Base-by-base conservation (phyloP, 371 early-diverging fungal species). In the Syncephalastrum monosporum region DNA sequence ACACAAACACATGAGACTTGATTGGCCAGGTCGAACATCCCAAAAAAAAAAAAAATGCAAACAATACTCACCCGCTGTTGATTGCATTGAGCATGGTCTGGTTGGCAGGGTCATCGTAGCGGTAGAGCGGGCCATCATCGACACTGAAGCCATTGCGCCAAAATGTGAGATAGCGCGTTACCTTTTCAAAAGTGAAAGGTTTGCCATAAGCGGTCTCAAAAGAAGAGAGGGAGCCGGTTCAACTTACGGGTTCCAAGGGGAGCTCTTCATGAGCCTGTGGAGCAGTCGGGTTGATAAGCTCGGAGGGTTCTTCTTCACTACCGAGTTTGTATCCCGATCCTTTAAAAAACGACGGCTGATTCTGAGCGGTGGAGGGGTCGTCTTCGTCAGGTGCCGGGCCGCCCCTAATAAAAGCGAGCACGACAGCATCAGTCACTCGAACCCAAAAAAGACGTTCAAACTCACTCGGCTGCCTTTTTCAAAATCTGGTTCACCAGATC, bases 71-170 rank as follows among this genome's bases (percentile, higher is more conserved):
- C 91, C 95, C 98, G 54, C 83, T 85, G 55, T 94, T 90, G 57
- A 98, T 93, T 12, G 90, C 85, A 47, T 83, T 75, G 63, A 98
- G 72, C 61, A 93, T 82, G 59, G 89, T 87, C 63, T 90, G 82
- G 72, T 91, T 95, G 47, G 81, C 86, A 12, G 97, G 97, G 63
- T 94, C 94, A 45, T 89, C 84, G 60, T 92, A 94, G 43, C 79
- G 71, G 62, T 87, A 75, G 46, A 98, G 71, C 0, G 92, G 92
- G 0, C 98, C 98, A 63, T 97, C 96, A 42, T 93, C 97, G 53
- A 98, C 83, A 56, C 90, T 93, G 65, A 97, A 97, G 29, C 98
- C 98, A 65, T 97, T 88, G 50, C 89, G 81, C 96, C 97, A 98
- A 61, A 98, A 96, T 4, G 94, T 96, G 58, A 98, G 79, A 45